Conservation (phyloP, 2,329 filamentous ascomycete genomes). For the Phoma sp. region DNA sequence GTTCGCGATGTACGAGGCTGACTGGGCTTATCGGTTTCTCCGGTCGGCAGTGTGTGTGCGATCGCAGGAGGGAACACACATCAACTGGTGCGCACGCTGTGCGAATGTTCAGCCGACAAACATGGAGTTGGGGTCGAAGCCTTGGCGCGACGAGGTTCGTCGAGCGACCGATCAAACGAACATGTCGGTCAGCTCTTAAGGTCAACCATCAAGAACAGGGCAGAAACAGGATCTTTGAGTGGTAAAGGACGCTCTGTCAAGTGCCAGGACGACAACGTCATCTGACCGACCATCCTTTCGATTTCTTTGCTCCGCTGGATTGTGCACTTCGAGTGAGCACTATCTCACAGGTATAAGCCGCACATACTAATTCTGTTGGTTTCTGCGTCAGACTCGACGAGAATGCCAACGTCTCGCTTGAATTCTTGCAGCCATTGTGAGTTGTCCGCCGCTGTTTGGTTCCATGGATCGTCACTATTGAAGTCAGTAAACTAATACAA, state of each 20-base stretch:
- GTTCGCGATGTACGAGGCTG: conserved; percentile 8
- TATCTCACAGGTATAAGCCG: conserved; percentile 7
- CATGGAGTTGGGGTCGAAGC: neutral
- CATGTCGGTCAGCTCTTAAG: neutral
- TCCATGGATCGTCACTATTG: conserved; percentile 42
- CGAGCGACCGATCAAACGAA: neutral
- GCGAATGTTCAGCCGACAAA: neutral
- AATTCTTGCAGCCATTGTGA: conserved; percentile 40
- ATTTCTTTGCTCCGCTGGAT: neutral
- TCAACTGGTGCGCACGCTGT: neutral
- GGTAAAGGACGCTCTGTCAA: neutral
- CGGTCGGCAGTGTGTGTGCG: conserved; percentile 8
- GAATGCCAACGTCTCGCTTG: conserved; percentile 32
- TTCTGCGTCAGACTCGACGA: neutral
- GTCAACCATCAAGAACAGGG: neutral
- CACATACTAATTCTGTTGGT: conserved; percentile 4
- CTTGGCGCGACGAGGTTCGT: neutral
- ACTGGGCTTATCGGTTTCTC: neutral
- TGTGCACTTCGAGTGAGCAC: neutral
- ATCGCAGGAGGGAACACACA: neutral
- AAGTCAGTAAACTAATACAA: neutral
- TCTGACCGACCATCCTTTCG: neutral
- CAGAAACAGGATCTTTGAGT: neutral
- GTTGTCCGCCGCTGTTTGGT: conserved; percentile 47
- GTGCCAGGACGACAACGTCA: neutral